Percentiles rank a stretch among this genome's conserved stretches.
Evolutionary conservation across 2,329 filamentous ascomycete genomes (phyloP).

Genomic region (Aspergillus unguis): DNA sequence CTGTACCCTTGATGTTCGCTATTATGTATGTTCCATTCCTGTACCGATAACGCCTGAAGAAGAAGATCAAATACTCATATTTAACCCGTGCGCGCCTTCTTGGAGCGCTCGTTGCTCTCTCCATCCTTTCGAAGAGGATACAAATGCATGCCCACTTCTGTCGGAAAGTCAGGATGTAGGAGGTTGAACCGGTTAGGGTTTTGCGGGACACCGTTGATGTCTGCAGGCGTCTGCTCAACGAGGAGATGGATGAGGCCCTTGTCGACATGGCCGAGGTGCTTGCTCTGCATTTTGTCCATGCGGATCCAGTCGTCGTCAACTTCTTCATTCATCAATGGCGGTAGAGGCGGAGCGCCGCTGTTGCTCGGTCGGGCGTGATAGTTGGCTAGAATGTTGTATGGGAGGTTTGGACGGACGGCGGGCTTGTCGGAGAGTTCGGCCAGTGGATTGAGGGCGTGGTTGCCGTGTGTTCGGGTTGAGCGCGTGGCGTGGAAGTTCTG

Average conservation of each 20-base stretch:
- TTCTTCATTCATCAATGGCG: constrained; percentile 46
- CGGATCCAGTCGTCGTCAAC: constrained; percentile 46
- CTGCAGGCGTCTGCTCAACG: constrained; percentile 30
- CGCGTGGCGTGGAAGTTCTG: constrained; percentile 56
- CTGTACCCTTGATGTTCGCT: background rate
- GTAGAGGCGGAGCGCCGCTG: constrained; percentile 40
- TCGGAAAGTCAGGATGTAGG: constrained; percentile 45
- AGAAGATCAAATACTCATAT: background rate
- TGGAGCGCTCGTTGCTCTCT: constrained; percentile 16
- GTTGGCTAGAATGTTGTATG: constrained; percentile 46
- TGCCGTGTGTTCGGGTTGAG: constrained; percentile 50
- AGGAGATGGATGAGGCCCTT: constrained; percentile 39
- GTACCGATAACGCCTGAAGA: constrained; percentile 10
- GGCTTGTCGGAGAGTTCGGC: constrained; percentile 54
- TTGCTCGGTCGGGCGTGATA: constrained; percentile 45
- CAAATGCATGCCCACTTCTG: constrained; percentile 43
- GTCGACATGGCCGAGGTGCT: constrained; percentile 43
- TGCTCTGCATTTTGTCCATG: constrained; percentile 38
- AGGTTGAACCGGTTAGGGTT: constrained; percentile 38
- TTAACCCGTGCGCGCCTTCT: constrained; percentile 13
- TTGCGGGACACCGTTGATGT: constrained; percentile 29
- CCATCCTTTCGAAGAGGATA: constrained; percentile 30
- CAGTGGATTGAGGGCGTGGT: constrained; percentile 54
- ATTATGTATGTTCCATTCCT: background rate
- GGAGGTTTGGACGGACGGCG: constrained; percentile 44